A percentile compares a stretch with the other conserved stretches of the same genome.
These are phyloP conservation scores for Patellaria atrata DNA, from an alignment of 495 filamentous ascomycete species.

Conservation along the genomic window DNA sequence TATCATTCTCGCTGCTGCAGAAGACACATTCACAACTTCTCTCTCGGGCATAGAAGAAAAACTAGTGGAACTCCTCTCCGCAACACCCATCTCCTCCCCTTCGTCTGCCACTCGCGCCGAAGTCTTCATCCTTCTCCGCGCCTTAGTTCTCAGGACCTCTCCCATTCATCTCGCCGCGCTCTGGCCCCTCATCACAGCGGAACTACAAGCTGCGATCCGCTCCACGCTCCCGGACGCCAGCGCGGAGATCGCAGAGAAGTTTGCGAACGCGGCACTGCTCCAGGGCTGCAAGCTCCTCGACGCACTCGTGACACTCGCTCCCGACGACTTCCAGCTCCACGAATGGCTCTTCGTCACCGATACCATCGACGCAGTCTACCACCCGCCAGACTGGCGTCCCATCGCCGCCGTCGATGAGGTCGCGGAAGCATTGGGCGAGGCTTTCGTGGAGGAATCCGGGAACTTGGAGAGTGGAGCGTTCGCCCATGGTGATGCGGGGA, in stretches of 20 bases:
- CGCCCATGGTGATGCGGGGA: background rate
- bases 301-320: slow-evolving; percentile 62
- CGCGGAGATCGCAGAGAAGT: slow-evolving; percentile 62
- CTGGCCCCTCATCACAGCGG: slow-evolving; percentile 81
- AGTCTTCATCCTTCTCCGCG: slow-evolving; percentile 75
- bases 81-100: slow-evolving; percentile 81
- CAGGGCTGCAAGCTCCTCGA: slow-evolving; percentile 92
- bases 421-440: slow-evolving; percentile 54
- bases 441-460: slow-evolving; percentile 16
- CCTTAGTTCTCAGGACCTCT: slow-evolving; percentile 60
- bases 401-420: slow-evolving; percentile 75
- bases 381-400: slow-evolving; percentile 54
- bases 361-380: slow-evolving; percentile 91
- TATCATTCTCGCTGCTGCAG: slow-evolving; percentile 54
- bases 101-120: slow-evolving; percentile 81
- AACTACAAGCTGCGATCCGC: slow-evolving; percentile 69
- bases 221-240: slow-evolving; percentile 50
- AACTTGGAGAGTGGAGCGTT: slow-evolving; percentile 1
- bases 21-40: slow-evolving; percentile 68
- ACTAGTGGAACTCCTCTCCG: slow-evolving; percentile 67
- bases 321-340: slow-evolving; percentile 89
- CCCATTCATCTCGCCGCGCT: slow-evolving; percentile 63
- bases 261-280: slow-evolving; percentile 57
- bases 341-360: slow-evolving; percentile 97
- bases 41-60: slow-evolving; percentile 64